Evolutionary conservation across 345 rosid genomes (phyloP), one percentile per base, ranked within the genome.

Genomic region (Eutrema japonicum): DNA sequence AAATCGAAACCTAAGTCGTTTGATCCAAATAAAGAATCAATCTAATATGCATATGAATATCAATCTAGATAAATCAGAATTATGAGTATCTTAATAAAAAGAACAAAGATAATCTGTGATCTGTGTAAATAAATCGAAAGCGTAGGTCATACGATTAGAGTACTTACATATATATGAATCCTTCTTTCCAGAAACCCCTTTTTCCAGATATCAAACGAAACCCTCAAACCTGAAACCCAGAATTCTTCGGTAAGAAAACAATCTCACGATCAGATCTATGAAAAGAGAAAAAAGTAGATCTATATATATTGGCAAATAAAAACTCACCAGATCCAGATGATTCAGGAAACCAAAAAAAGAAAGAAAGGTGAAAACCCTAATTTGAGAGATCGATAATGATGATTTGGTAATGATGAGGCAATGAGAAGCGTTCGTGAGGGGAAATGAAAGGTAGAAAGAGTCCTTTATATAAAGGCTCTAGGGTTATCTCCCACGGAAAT

Each of bases 351-450:
- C 22, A 18, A 18, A 18, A 18, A 26, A 35, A 46, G 41, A 18
- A 18, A 30, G 35, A 26, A 58, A 53, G 16, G 16, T 22, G 10
- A 32, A 38, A 70, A 58, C 77, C 80, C 68, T 65, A 71, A 65
- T 71, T 57, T 56, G 76, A 71, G 68, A 57, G 67, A 33, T 10
- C 16, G 66, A 3, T 42, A 3, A 16, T 9, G 40, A 69, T 63
- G 68, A 71, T 77, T 77, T 77, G 80, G 77, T 77, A 77, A 77
- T 77, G 58, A 77, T 71, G 80, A 76, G 7, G 76, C 80, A 70
- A 76, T 62, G 79, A 76, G 71, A 47, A 3, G 80, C 64, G 77
- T 71, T 72, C 77, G 77, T 72, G 77, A 52, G 53, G 60, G 58
- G 57, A 29, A 57, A 51, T 16, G 42, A 29, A 7, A 51, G 11